Conservation (phyloP, 306 rosid genomes). For the Nissolia schottii region DNA sequence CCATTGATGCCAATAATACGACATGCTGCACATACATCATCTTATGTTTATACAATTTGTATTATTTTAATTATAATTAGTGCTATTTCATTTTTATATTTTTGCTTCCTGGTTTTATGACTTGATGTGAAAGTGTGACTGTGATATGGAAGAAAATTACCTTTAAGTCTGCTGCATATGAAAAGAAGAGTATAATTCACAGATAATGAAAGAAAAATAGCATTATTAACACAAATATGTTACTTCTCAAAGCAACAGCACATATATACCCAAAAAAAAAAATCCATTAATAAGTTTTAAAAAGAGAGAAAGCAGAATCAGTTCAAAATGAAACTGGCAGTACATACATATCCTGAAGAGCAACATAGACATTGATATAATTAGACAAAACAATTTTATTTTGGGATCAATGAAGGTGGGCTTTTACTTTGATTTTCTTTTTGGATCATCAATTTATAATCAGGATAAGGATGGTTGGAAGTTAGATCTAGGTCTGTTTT, state of each 20-base stretch:
- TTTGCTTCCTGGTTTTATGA: too few relatives aligned
- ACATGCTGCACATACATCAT: too few relatives aligned
- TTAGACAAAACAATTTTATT: neutral
- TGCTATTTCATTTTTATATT: too few relatives aligned
- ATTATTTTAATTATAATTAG: too few relatives aligned
- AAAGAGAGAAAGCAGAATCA: neutral
- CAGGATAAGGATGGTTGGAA: neutral
- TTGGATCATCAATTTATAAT: constrained; percentile 11
- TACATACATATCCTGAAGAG: neutral
- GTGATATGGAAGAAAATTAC: too few relatives aligned
- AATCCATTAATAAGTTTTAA: neutral
- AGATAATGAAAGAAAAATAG: neutral
- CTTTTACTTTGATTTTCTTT: neutral
- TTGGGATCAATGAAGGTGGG: neutral
- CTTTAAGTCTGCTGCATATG: too few relatives aligned
- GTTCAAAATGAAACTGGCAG: neutral
- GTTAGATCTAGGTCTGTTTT: neutral
- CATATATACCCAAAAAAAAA: neutral
- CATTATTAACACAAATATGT: neutral
- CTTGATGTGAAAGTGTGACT: too few relatives aligned
- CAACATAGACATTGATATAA: neutral
- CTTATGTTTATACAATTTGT: too few relatives aligned
- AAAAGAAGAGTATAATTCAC: neutral
- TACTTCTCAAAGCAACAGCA: neutral
- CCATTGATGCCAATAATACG: too few relatives aligned